Conservation (phyloP, 192 early-diverging fungal species). For the Coemansia sp. region DNA sequence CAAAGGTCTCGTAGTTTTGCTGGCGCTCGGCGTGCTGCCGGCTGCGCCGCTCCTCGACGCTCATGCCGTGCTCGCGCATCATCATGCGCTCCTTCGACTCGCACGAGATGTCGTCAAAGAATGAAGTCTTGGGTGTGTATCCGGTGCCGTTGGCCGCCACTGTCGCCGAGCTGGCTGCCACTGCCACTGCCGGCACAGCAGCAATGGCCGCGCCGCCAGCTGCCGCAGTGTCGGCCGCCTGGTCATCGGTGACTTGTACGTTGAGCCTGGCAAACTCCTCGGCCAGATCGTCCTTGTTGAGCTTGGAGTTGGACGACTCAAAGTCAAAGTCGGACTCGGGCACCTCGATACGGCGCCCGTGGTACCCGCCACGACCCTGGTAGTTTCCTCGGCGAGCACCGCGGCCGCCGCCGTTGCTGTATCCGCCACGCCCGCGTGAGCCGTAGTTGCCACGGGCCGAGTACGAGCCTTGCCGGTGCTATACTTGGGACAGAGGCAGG, state of each 20-base stretch:
- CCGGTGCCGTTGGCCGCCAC: conserved; percentile 50
- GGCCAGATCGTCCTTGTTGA: conserved; percentile 78
- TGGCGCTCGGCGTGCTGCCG: conserved; percentile 80
- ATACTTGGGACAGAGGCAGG: background rate
- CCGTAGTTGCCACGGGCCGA: conserved; percentile 16
- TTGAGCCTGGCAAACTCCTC: conserved; percentile 62
- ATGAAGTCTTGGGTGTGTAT: conserved; percentile 76
- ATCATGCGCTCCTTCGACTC: conserved; percentile 84
- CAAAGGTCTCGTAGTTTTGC: conserved; percentile 96
- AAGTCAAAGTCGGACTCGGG: conserved; percentile 93
- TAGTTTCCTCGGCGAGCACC: conserved; percentile 24
- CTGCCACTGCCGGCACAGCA: background rate
- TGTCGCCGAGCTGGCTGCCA: conserved; percentile 6
- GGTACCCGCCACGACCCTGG: conserved; percentile 39
- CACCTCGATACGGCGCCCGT: conserved; percentile 47
- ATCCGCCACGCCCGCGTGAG: conserved; percentile 12
- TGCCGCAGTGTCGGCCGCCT: background rate
- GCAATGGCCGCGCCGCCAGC: background rate
- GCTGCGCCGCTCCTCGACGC: conserved; percentile 61
- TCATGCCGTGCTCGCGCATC: conserved; percentile 43
- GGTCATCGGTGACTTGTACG: conserved; percentile 19
- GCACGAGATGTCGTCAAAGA: conserved; percentile 98
- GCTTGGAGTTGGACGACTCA: conserved; percentile 91
- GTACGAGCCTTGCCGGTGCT: conserved; percentile 31
- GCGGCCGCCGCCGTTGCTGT: conserved; percentile 21